Evolutionary conservation across 164 flowering plant genomes (phyloP).

Genomic region (Malania oleifera): DNA sequence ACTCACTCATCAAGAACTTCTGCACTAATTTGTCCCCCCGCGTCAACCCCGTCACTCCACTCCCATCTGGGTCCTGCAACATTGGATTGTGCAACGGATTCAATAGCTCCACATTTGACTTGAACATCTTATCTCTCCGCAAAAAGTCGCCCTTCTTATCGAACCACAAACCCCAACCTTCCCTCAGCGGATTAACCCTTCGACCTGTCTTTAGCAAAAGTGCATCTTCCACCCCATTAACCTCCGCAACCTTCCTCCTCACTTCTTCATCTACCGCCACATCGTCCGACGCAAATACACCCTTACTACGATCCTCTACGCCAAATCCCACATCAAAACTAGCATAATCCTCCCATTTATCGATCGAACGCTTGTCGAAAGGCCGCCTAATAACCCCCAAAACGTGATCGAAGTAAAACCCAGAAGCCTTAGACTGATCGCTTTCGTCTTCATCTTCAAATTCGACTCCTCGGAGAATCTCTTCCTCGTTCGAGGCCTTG

Average conservation of each 20-base stretch:
- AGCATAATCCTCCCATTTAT: constrained; percentile 59
- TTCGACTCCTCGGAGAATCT: constrained; percentile 29
- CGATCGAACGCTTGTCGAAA: constrained; percentile 51
- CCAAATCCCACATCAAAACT: constrained; percentile 15
- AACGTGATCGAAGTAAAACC: constrained; percentile 61
- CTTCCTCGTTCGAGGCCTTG: constrained; percentile 25
- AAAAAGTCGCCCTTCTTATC: constrained; percentile 80
- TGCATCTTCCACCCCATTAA: constrained; percentile 65
- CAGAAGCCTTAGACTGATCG: constrained; percentile 22
- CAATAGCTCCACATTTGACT: constrained; percentile 71
- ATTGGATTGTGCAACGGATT: constrained; percentile 82
- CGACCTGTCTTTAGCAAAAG: constrained; percentile 53
- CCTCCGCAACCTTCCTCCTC: constrained; percentile 47
- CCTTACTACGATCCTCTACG: constrained; percentile 27
- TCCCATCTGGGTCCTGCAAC: constrained; percentile 86
- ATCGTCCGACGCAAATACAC: constrained; percentile 80
- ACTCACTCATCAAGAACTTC: constrained; percentile 47
- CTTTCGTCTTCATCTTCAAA: constrained; percentile 25
- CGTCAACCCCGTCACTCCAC: constrained; percentile 58
- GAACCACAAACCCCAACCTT: constrained; percentile 94
- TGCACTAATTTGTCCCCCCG: constrained; percentile 69
- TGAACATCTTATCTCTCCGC: constrained; percentile 76
- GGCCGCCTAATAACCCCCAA: constrained; percentile 49
- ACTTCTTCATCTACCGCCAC: constrained; percentile 64
- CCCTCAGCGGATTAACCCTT: constrained; percentile 57